Base-by-base conservation (phyloP, 2,329 filamentous ascomycete species). In the Colletotrichum somersetense region DNA sequence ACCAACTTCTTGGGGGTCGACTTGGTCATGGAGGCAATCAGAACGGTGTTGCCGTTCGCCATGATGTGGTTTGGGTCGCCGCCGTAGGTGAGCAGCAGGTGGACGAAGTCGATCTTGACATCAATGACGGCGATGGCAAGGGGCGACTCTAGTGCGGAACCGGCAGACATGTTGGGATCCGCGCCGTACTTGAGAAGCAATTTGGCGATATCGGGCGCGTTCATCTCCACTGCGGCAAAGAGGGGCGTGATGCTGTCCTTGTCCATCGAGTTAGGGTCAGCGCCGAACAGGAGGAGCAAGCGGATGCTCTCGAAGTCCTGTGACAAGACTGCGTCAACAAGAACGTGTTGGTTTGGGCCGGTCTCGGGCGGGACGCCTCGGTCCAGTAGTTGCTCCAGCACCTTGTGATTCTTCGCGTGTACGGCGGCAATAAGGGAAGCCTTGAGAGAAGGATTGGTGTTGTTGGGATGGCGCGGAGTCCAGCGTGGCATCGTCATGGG, bases 141-240 rank as follows among this genome's bases (percentile, higher is more conserved):
- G 0, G 91, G 87, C 1, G 88, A 86, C 73, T 91, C 89, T 4
- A 83, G 79, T 12, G 87, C 85, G 0, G 84, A 79, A 0, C 88
- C 86, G 1, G 84, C 81, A 1, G 82, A 79, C 57, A 88, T 81
- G 76, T 89, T 89, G 12, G 86, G 85, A 77, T 89, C 88, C 20
- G 88, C 89, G 14, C 90, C 89, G 73, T 92, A 92, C 80, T 91
- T 91, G 74, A 91, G 84, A 5, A 93, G 84, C 62, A 88, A 81
- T 40, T 87, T 86, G 0, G 89, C 89, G 3, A 86, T 89, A 30
- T 88, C 87, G 52, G 88, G 77, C 77, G 88, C 89, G 0, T 83
- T 85, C 72, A 84, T 85, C 75, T 87, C 88, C 3, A 86, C 86
- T 0, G 84, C 85, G 20, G 80, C 85, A 63, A 83, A 82, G 2